Evolutionary conservation across 768 basidiomycete genomes (phyloP), one percentile per base, ranked within the genome.

Genomic region (Suillus variegatus): DNA sequence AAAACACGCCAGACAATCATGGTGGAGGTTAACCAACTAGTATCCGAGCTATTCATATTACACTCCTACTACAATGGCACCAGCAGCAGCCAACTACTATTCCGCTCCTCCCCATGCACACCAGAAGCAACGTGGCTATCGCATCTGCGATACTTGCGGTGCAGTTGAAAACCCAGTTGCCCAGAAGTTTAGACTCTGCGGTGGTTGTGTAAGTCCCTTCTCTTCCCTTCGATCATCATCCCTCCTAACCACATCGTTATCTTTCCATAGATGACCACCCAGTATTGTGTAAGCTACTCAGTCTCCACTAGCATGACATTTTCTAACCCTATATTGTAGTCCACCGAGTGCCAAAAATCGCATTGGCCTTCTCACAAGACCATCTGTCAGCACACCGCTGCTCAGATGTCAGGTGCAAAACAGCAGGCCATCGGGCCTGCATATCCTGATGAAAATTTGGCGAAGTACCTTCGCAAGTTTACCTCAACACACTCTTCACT

Each of bases 41-140:
- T 69, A 65, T 66, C 65, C 69, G 67, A 63, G 70, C 62, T 64
- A 63, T 69, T 66, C 65, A 68, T 61, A 69, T 69, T 65, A 57
- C 61, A 20, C 32, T 40, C 49, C 49, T 52, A 49, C 67, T 55
- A 66, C 67, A 65, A 77, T 77, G 76, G 74, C 87, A 72, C 91
- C 90, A 65, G 89, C 91, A 68, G 90, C 91, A 72, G 91, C 91
- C 75, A 92, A 92, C 86, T 92, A 90, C 78, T 82, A 88, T 79
- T 78, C 85, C 66, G 65, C 81, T 73, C 81, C 83, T 68, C 64
- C 82, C 71, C 82, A 83, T 70, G 57, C 80, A 64, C 66, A 76
- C 78, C 83, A 73, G 73, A 85, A 75, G 79, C 86, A 82, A 70
- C 82, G 92, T 56, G 91, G 90, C 36, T 86, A 89, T 71, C 88